Conservation (phyloP, 805 yeast genomes). For the Metschnikowia cerradonensis region DNA sequence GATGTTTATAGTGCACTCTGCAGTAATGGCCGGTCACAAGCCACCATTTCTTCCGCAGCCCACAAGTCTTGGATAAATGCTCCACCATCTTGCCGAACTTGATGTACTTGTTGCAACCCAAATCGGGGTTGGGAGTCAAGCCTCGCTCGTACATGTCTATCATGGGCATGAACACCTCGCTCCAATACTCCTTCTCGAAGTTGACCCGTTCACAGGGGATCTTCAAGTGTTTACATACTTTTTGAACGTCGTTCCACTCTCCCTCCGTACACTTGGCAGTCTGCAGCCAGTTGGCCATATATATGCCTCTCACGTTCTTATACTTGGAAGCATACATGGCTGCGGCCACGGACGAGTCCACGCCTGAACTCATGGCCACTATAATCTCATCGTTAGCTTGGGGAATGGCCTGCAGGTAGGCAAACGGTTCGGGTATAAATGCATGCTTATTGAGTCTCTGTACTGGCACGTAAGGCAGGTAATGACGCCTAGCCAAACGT, state of each 20-base stretch:
- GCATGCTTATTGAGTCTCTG: slow-evolving; percentile 12
- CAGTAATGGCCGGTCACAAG: slow-evolving; percentile 87
- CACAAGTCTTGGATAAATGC: slow-evolving; percentile 34
- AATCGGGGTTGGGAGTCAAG: slow-evolving; percentile 91
- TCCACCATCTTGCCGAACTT: slow-evolving; percentile 80
- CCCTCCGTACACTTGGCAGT: slow-evolving; percentile 69
- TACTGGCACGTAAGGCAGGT: not conserved
- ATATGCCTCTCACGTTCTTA: slow-evolving; percentile 70
- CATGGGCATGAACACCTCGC: slow-evolving; percentile 91
- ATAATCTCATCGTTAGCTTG: slow-evolving; percentile 53
- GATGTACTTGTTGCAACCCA: slow-evolving; percentile 77
- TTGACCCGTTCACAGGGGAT: slow-evolving; percentile 74
- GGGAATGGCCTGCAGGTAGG: slow-evolving; percentile 44
- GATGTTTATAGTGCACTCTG: slow-evolving; percentile 40
- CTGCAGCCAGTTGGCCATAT: slow-evolving; percentile 90
- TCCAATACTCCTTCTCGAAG: slow-evolving; percentile 92
- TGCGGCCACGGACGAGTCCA: slow-evolving; percentile 90
- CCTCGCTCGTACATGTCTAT: slow-evolving; percentile 66
- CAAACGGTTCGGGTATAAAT: slow-evolving; percentile 11
- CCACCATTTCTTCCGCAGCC: slow-evolving; percentile 56
- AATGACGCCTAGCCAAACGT: not conserved
- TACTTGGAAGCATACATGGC: slow-evolving; percentile 54
- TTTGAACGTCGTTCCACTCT: slow-evolving; percentile 83
- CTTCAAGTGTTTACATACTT: slow-evolving; percentile 53
- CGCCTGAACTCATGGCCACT: slow-evolving; percentile 96